phyloP scores from a whole-genome alignment of 768 basidiomycete genomes.

The Collybiopsis confluens region DNA sequence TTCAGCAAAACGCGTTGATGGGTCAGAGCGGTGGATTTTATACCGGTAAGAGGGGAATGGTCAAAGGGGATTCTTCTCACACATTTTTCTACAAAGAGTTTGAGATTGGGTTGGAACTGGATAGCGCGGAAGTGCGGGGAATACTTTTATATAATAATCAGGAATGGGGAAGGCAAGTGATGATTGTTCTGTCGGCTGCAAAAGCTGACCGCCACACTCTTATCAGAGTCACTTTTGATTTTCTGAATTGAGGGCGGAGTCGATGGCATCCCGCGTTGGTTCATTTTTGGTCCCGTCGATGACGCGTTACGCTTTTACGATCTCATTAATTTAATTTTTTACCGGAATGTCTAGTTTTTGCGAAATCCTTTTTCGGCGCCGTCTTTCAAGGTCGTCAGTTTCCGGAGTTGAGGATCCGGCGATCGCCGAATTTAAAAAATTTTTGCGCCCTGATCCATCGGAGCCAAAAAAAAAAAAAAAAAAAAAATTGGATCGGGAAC shows the following conservation, averaged over 20 bases:
- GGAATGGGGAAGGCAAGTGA: slow-evolving; percentile 75
- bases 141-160: slow-evolving; percentile 69
- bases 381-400: too few relatives aligned
- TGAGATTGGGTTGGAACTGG: slow-evolving; percentile 78
- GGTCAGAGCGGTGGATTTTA: slow-evolving; percentile 67
- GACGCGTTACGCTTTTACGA: not conserved
- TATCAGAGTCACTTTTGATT: slow-evolving; percentile 50
- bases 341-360: not conserved
- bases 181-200: slow-evolving; percentile 10
- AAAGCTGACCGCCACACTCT: slow-evolving; percentile 9
- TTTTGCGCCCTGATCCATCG: not conserved
- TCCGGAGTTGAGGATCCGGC: slow-evolving; percentile 4
- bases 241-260: slow-evolving; percentile 36
- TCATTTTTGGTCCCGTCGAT: not conserved
- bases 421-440: not conserved
- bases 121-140: slow-evolving; percentile 84
- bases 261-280: too few relatives aligned
- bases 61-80: too few relatives aligned
- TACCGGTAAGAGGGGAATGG: slow-evolving; percentile 59
- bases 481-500: not conserved
- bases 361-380: too few relatives aligned
- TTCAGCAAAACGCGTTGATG: slow-evolving; percentile 64
- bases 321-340: not conserved
- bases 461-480: slow-evolving; percentile 1
- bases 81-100: too few relatives aligned